phyloP scores from a whole-genome alignment of 257 asterid genomes.

The Penstemon davidsonii region DNA sequence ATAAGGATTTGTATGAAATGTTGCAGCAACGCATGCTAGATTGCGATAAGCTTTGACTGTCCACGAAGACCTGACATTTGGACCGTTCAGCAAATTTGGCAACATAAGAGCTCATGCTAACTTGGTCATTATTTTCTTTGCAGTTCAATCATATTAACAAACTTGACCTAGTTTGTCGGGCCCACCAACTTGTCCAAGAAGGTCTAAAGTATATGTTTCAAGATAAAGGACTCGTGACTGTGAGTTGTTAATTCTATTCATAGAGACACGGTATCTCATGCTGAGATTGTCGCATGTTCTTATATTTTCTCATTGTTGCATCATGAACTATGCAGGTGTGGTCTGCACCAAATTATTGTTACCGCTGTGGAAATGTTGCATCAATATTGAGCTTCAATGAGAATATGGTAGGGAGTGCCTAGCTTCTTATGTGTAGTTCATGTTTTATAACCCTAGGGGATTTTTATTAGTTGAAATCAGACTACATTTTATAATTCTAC shows the following conservation, averaged over 20 bases:
- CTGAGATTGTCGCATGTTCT: constrained; percentile 1
- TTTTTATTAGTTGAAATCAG: background rate
- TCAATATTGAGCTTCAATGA: constrained; percentile 95
- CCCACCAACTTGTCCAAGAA: constrained; percentile 99
- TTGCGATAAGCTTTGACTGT: background rate
- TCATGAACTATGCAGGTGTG: constrained; percentile 64
- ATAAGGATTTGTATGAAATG: background rate
- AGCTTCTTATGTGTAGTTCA: background rate
- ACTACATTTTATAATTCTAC: background rate
- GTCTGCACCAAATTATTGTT: constrained; percentile 99
- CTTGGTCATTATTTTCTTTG: constrained; percentile 23
- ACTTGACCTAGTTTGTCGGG: constrained; percentile 94
- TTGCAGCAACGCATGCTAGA: constrained; percentile 4
- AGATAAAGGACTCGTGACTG: constrained; percentile 98
- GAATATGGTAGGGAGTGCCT: constrained; percentile 67
- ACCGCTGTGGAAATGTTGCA: constrained; percentile 98
- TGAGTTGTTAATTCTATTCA: constrained; percentile 46
- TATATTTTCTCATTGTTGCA: constrained; percentile 20
- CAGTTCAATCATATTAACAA: constrained; percentile 97
- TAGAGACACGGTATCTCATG: background rate
- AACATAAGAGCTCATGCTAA: constrained; percentile 14
- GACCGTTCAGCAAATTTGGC: background rate
- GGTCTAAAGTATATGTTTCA: constrained; percentile 97
- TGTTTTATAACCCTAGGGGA: background rate
- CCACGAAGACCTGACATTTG: background rate